Base-by-base conservation (phyloP, 805 yeast genomes). In the Ogataea nonfermentans region DNA sequence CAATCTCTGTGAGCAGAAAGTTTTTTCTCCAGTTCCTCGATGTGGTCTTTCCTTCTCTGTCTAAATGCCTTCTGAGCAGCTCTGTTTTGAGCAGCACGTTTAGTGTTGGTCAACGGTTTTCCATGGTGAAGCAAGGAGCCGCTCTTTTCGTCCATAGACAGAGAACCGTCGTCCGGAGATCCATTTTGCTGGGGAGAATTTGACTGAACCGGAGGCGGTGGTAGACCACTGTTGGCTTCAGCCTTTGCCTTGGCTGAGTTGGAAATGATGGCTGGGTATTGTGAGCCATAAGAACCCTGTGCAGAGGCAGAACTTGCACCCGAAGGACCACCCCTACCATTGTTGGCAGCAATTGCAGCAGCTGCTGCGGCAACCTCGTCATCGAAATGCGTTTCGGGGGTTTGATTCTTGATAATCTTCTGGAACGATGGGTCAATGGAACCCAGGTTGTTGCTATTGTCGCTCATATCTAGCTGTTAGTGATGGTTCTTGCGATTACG, bases 1-100 rank as follows among this genome's bases (percentile, higher is more conserved):
- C 85, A 67, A n/a, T 66, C 68, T 46, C 77, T 78, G 43, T 78
- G 78, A 52, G 80, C 81, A 32, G 71, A 68, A 9, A 85, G 84
- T 56, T 81, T 79, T 25, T 68, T 62, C 63, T 90, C 96, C 41
- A 90, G 69, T 34, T 87, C 91, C 61, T 80, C 83, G 49, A 90
- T 79, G 55, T 87, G 81, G 42, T 77, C 74, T 54, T 89, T 95
- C 57, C 85, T 82, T 45, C 96, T 74, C 57, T 79, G 81, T 57
- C 97, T 75, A 65, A 89, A 90, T 7, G 96, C 95, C 51, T 86
- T 78, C 65, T 90, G 97, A 4, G 97, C 96, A 45, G 78, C 81
- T 56, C 97, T 71, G 67, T 90, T 90, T 64, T 90, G 97, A 7
- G 83, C 89, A 2, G 96, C 96, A 47, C 97, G 78, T 61, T 86